These are phyloP conservation scores for Hypoxylon sp. DNA, from an alignment of 2,329 filamentous ascomycete genomes.

Conservation along the genomic window DNA sequence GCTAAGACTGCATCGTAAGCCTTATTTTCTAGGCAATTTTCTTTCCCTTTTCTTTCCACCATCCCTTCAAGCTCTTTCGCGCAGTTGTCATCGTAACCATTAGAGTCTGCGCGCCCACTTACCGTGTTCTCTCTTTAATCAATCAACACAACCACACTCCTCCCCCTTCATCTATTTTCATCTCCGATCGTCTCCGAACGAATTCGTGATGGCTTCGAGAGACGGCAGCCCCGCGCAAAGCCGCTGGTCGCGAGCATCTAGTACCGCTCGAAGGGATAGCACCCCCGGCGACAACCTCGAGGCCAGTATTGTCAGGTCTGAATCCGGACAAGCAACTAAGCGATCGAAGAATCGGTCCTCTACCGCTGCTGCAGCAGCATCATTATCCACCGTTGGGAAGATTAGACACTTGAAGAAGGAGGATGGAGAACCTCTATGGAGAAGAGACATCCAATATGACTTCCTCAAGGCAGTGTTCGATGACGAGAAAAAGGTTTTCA, in stretches of 20 bases:
- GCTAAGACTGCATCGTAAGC: constrained; percentile 14
- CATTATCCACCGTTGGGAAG: constrained; percentile 68
- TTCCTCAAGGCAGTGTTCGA: constrained; percentile 87
- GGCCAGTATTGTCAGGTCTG: constrained; percentile 48
- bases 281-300: constrained; percentile 49
- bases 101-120: constrained; percentile 2
- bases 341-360: constrained; percentile 49
- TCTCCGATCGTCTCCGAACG: constrained; percentile 3
- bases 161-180: constrained; percentile 17
- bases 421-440: constrained; percentile 88
- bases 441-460: constrained; percentile 90
- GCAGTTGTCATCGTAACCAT: constrained; percentile 11
- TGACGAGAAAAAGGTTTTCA: constrained; percentile 82
- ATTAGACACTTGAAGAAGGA: constrained; percentile 90
- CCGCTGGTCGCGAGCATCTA: constrained; percentile 51
- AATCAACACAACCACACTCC: constrained; percentile 3
- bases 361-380: constrained; percentile 36
- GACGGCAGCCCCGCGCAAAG: constrained; percentile 46
- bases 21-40: constrained; percentile 23
- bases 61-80: constrained; percentile 13
- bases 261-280: constrained; percentile 42
- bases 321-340: constrained; percentile 47
- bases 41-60: constrained; percentile 14
- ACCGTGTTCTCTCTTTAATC: constrained; percentile 4
- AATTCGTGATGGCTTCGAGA: constrained; percentile 50